Base-by-base conservation (phyloP, 768 basidiomycete species). In the Thelephora ganbajun region DNA sequence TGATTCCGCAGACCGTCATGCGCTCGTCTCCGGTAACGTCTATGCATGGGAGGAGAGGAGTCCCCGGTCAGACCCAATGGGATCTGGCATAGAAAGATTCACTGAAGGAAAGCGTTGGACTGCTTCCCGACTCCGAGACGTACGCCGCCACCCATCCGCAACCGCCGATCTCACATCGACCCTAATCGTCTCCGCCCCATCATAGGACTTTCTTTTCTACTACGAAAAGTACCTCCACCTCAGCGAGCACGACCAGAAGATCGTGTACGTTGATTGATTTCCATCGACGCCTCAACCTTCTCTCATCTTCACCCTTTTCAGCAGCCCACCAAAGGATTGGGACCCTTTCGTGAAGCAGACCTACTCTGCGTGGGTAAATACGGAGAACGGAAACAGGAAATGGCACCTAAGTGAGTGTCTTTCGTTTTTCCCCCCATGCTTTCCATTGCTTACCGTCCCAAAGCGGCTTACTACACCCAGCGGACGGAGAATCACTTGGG, bases 31-130 rank as follows among this genome's bases (percentile, higher is more conserved):
- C 16, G 67, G 64, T 35, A 58, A 64, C 49, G 70, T 76, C 34
- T 76, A 73, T 47, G 72, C 72, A 45, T 74, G 84, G 85, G 85
- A 86, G 64, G 84, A 86, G 58, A 70, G 83, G 43, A 76, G 76
- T 19, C 79, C 83, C 13, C 76, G 79, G 54, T 74, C 74, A 19
- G 85, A 85, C 61, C 75, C 83, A 12, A 83, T 80, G 2, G 83
- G 84, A 12, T 70, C 85, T 30, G 82, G 83, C 26, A 89, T 89
- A 58, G 87, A 89, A 58, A 74, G 86, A 23, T 89, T 86, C 63
- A 89, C 86, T 3, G 86, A 89, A 60, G 86, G 86, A 19, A 72
- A 80, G 56, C 72, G 80, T 53, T 89, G 86, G 86, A 83, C 81
- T 36, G 79, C 86, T 35, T 86, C 83, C 44, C 77, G 86, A 48